Conservation (phyloP, 257 asterid species). For the Eucommia ulmoides region DNA sequence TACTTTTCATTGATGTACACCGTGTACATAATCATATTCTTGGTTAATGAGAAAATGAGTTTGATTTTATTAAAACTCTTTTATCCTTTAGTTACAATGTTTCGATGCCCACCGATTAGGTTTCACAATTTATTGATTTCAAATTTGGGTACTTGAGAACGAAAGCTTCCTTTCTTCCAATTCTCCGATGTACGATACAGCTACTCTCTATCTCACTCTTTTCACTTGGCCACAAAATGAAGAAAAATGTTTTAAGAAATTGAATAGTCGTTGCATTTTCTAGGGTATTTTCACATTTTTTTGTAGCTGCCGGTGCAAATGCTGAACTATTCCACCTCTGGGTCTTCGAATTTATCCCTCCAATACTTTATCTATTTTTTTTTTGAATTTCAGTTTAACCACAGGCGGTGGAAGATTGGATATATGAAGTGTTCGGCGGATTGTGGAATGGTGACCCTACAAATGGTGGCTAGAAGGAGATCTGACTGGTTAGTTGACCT, state of each 20-base stretch:
- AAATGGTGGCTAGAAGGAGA: conserved; percentile 74
- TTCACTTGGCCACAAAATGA: neutral
- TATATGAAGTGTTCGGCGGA: conserved; percentile 71
- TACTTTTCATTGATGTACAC: too few relatives aligned
- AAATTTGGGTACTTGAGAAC: too few relatives aligned
- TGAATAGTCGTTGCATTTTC: too few relatives aligned
- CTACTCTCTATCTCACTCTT: neutral
- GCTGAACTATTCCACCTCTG: too few relatives aligned
- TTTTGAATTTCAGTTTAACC: neutral
- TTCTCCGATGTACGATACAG: conserved; percentile 35
- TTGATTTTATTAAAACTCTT: too few relatives aligned
- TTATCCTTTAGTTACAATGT: too few relatives aligned
- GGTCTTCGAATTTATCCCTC: neutral
- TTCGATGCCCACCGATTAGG: too few relatives aligned
- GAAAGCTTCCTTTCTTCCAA: conserved; percentile 9
- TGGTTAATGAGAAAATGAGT: too few relatives aligned
- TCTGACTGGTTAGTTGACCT: conserved; percentile 38
- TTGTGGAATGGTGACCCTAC: conserved; percentile 90
- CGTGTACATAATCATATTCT: too few relatives aligned
- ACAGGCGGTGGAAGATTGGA: conserved; percentile 32
- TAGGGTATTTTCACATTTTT: neutral
- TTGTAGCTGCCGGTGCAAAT: neutral
- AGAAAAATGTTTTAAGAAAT: too few relatives aligned
- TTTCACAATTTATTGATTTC: too few relatives aligned
- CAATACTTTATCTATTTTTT: neutral